These are phyloP conservation scores for Eimeria brunetti DNA, from an alignment of 169 alveolate species.

Conservation along the genomic window DNA sequence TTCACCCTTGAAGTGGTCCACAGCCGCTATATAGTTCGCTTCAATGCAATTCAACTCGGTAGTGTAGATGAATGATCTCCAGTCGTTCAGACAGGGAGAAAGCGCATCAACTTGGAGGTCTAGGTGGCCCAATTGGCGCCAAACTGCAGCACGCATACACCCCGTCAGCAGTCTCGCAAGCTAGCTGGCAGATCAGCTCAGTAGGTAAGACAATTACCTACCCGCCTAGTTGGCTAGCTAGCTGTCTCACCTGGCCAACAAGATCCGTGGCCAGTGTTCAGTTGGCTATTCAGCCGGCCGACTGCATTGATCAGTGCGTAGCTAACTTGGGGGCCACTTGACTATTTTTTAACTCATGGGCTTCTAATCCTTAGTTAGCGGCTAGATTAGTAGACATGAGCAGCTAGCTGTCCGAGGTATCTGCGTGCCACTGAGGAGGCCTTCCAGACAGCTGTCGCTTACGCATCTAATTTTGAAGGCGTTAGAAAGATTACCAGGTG, in stretches of 20 bases:
- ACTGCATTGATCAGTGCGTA: background rate
- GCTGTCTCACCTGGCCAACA: background rate
- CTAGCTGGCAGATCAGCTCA: background rate
- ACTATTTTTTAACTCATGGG: too few relatives aligned
- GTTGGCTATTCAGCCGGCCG: background rate
- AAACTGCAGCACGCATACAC: conserved; percentile 79
- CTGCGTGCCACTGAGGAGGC: background rate
- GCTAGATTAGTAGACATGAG: background rate
- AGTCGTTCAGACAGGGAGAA: conserved; percentile 83
- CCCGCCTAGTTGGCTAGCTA: background rate
- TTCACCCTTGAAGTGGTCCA: conserved; percentile 82
- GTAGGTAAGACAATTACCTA: background rate
- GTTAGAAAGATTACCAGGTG: background rate
- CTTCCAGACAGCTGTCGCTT: background rate
- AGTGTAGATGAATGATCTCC: conserved; percentile 86
- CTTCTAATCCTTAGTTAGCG: background rate
- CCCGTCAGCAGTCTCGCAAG: background rate
- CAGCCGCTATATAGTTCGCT: conserved; percentile 80
- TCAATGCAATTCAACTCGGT: conserved; percentile 79
- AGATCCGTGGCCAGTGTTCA: background rate
- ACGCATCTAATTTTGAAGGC: background rate
- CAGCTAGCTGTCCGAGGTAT: background rate
- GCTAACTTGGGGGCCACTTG: background rate
- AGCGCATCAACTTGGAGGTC: conserved; percentile 83
- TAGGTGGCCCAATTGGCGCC: conserved; percentile 86